Base-by-base conservation (phyloP, 1,139 yeast species). In the Hansenula sp. region DNA sequence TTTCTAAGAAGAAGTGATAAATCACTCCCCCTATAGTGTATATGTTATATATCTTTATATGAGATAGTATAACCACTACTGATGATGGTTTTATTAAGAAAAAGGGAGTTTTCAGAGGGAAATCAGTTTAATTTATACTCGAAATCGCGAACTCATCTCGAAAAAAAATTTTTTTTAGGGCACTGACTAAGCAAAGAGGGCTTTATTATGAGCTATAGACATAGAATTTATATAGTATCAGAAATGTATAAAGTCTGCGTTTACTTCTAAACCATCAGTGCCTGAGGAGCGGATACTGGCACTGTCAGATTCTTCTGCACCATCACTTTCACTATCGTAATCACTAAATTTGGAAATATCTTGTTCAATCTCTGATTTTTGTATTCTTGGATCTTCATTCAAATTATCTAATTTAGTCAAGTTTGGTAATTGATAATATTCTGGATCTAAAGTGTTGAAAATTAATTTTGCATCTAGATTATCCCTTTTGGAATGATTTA, bases 51-150 rank as follows among this genome's bases (percentile, higher is more conserved):
- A 65, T 68, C 71, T 76, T 67, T 62, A 37, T 56, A 62, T 64
- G 77, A 72, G 75, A 73, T 75, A 77, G 82, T 73, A 77, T 76
- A 77, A 76, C 83, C 82, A 75, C 83, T 77, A 77, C 82, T 75
- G 81, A 77, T 76, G 80, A 65, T 71, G 45, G 47, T 53, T 55
- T 45, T 32, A 14, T 20, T 16, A 19, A 27, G 24, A n/a, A 27
- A 25, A 11, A 17, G 28, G 32, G 32, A 36, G 21, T 24, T 37
- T 34, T 31, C 27, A 38, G 28, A 37, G 49, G 44, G 41, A 40
- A 32, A 31, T 20, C 24, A n/a, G 35, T 36, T 37, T 39, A 25
- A 24, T 51, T 44, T 51, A 49, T 51, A 50, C 36, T 36, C 35
- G 32, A 20, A 19, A 28, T 31, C 26, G 34, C 34, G 27, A 21